Evolutionary conservation across 2,329 filamentous ascomycete genomes (phyloP).

Genomic region (Pestalotiopsis sp.): DNA sequence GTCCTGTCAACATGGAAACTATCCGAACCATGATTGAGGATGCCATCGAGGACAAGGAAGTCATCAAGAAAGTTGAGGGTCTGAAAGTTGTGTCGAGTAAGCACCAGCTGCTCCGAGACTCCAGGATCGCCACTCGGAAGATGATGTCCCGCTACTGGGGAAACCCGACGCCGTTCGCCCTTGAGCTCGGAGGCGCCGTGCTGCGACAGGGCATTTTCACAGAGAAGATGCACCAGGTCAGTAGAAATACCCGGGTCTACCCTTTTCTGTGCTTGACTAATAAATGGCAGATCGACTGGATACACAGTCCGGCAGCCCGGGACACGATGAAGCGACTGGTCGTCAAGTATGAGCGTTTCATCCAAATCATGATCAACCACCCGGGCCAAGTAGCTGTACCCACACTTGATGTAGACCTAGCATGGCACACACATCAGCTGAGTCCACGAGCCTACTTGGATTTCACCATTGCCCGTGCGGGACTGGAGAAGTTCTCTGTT

Average conservation of each 20-base stretch:
- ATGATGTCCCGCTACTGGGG: conserved; percentile 75
- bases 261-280: background rate
- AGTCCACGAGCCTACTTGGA: conserved; percentile 63
- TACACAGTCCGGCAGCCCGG: conserved; percentile 62
- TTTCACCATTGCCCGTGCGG: conserved; percentile 44
- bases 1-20: conserved; percentile 46
- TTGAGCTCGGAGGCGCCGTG: conserved; percentile 67
- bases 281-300: conserved; percentile 60
- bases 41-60: conserved; percentile 37
- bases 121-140: conserved; percentile 54
- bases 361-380: conserved; percentile 55
- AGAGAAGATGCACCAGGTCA: conserved; percentile 68
- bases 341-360: conserved; percentile 66
- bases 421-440: conserved; percentile 82
- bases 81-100: conserved; percentile 19
- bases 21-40: conserved; percentile 54
- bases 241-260: background rate
- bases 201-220: conserved; percentile 67
- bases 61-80: conserved; percentile 43
- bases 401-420: conserved; percentile 74
- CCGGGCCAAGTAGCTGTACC: conserved; percentile 59
- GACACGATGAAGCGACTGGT: conserved; percentile 60
- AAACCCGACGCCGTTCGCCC: conserved; percentile 64
- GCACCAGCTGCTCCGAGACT: conserved; percentile 24
- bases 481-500: no score